phyloP scores from a whole-genome alignment of 805 yeast genomes.

The Yamadazyma endophytica region DNA sequence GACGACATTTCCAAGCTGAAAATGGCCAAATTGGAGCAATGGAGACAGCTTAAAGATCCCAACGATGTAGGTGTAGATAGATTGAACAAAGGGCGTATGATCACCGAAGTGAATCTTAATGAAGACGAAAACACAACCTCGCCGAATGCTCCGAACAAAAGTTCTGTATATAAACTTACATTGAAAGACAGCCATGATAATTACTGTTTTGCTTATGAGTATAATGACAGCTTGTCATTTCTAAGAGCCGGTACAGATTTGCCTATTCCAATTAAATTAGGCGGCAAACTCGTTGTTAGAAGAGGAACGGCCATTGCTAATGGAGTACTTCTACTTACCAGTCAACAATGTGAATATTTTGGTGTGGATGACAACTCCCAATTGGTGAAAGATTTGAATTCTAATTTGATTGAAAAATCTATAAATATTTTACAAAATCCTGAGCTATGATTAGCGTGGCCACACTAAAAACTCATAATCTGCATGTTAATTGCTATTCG shows the following conservation, averaged over 20 bases:
- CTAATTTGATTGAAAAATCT: conserved; percentile 33
- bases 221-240: conserved; percentile 46
- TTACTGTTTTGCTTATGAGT: conserved; percentile 54
- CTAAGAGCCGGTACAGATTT: conserved; percentile 26
- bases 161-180: conserved; percentile 44
- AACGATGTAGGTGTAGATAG: conserved; percentile 60
- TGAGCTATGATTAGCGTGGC: conserved; percentile 16
- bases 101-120: conserved; percentile 44
- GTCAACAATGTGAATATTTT: conserved; percentile 26
- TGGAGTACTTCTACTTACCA: conserved; percentile 41
- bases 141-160: neutral
- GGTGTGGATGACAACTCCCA: conserved; percentile 23
- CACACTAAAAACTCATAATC: neutral
- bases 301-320: conserved; percentile 44
- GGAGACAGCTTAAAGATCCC: conserved; percentile 50
- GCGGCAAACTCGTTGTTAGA: conserved; percentile 53
- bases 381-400: conserved; percentile 25
- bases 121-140: conserved; percentile 28
- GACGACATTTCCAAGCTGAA: conserved; percentile 51
- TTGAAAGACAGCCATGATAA: conserved; percentile 52
- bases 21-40: conserved; percentile 51
- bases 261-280: conserved; percentile 46
- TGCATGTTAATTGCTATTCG: conserved; percentile 11
- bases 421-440: conserved; percentile 30
- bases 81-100: conserved; percentile 31